phyloP scores from a whole-genome alignment of 768 basidiomycete genomes.

The Cystobasidium ongulense region DNA sequence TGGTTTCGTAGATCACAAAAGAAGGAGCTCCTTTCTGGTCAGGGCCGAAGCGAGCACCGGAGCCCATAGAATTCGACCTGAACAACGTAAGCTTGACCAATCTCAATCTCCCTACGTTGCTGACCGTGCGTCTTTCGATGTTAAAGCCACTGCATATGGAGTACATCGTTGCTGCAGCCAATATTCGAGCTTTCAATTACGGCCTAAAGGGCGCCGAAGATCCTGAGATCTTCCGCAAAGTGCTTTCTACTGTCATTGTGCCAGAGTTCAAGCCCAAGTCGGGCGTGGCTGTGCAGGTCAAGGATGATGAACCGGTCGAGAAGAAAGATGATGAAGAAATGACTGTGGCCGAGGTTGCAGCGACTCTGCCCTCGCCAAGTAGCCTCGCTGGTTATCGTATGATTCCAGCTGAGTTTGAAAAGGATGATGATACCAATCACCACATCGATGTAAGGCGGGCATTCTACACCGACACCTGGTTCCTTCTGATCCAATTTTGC shows the following conservation, averaged over 20 bases:
- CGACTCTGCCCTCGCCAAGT: conserved; percentile 75
- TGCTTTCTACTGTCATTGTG: conserved; percentile 71
- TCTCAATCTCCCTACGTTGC: conserved; percentile 3
- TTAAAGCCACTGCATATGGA: conserved; percentile 69
- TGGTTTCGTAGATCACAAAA: conserved; percentile 54
- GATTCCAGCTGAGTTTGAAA: conserved; percentile 93
- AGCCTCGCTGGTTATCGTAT: conserved; percentile 93
- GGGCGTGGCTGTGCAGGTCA: conserved; percentile 86
- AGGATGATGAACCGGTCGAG: conserved; percentile 76
- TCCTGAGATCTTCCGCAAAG: conserved; percentile 66
- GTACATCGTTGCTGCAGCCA: conserved; percentile 86
- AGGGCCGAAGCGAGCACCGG: conserved; percentile 93
- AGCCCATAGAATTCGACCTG: conserved; percentile 75
- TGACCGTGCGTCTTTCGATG: conserved; percentile 2
- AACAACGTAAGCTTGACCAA: conserved; percentile 60
- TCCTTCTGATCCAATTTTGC: not conserved
- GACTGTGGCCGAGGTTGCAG: conserved; percentile 52
- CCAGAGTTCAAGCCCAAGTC: conserved; percentile 89
- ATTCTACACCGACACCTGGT: not conserved
- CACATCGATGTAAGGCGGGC: conserved; percentile 63
- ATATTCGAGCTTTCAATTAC: conserved; percentile 96
- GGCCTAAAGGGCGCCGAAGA: conserved; percentile 85
- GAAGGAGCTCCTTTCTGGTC: conserved; percentile 98
- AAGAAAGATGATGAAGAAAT: conserved; percentile 50
- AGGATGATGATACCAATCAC: conserved; percentile 94